Conservation (phyloP, 768 basidiomycete species). For the Kwoniella mangroviensis region DNA sequence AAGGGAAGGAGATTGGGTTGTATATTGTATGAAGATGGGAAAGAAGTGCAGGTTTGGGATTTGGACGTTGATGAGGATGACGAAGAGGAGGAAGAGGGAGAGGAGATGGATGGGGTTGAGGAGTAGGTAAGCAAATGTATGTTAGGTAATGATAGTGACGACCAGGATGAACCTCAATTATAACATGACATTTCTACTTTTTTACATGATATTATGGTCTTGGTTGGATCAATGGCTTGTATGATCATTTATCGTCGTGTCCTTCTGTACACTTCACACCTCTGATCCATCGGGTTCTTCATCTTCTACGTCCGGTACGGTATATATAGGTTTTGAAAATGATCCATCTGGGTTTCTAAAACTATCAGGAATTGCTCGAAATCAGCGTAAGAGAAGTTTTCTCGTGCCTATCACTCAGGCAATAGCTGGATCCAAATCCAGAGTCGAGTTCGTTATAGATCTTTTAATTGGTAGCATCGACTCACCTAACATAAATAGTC, state of each 20-base stretch:
- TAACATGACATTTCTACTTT: too few species aligned
- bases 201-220: too few species aligned
- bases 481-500: constrained; percentile 46
- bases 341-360: constrained; percentile 29
- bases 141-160: too few species aligned
- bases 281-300: constrained; percentile 33
- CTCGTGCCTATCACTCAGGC: too few species aligned
- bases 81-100: constrained; percentile 27
- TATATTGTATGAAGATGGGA: constrained; percentile 32
- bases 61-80: constrained; percentile 40
- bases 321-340: constrained; percentile 44
- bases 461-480: neutral
- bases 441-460: neutral
- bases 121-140: neutral
- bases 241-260: too few species aligned
- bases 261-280: neutral
- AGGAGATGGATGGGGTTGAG: constrained; percentile 15
- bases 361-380: constrained; percentile 8
- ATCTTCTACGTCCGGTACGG: constrained; percentile 49
- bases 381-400: too few species aligned
- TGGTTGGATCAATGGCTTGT: too few species aligned
- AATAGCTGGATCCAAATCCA: too few species aligned
- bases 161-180: too few species aligned
- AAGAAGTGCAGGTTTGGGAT: constrained; percentile 37
- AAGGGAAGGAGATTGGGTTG: constrained; percentile 41